A percentile compares a stretch with the other conserved stretches of the same genome.
phyloP scores from a whole-genome alignment of 2,329 filamentous ascomycete species.

The Aspergillus fumigatiaffinis region DNA sequence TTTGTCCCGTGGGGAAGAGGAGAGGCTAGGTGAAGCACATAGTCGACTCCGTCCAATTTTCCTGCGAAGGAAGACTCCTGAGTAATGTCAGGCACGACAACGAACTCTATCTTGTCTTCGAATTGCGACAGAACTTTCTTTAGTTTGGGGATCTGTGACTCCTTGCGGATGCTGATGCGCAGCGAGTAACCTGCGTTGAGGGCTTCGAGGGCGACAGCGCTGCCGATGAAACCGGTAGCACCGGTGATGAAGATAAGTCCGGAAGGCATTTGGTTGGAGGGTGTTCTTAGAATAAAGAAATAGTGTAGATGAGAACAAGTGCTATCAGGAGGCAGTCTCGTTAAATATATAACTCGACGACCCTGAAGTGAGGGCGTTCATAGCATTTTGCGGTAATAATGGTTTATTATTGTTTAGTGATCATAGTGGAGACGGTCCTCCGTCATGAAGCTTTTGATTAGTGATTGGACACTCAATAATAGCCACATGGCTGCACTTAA shows the following conservation, averaged over 20 bases:
- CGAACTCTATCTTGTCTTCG: conserved; percentile 11
- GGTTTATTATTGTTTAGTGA: background rate
- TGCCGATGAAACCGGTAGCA: conserved; percentile 24
- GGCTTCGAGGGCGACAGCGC: conserved; percentile 6
- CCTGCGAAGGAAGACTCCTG: conserved; percentile 5
- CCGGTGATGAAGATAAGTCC: conserved; percentile 20
- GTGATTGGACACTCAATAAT: background rate
- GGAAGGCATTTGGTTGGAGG: background rate
- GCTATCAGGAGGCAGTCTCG: background rate
- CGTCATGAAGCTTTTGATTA: background rate
- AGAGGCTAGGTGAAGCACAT: conserved; percentile 21
- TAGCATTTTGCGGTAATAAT: no score
- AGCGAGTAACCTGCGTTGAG: conserved; percentile 19
- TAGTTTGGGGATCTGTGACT: conserved; percentile 11
- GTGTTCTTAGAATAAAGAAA: background rate
- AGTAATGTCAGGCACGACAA: conserved; percentile 17
- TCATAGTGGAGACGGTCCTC: background rate
- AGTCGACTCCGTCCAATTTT: conserved; percentile 13
- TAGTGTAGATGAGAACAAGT: background rate
- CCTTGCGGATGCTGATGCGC: conserved; percentile 16
- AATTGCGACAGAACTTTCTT: conserved; percentile 6
- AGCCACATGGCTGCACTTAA: no score
- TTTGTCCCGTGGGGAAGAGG: conserved; percentile 10
- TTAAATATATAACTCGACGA: background rate
- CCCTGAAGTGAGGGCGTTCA: no score